These are phyloP conservation scores for Debaryomyces nepalensis DNA, from an alignment of 1,139 yeast species.

Conservation along the genomic window DNA sequence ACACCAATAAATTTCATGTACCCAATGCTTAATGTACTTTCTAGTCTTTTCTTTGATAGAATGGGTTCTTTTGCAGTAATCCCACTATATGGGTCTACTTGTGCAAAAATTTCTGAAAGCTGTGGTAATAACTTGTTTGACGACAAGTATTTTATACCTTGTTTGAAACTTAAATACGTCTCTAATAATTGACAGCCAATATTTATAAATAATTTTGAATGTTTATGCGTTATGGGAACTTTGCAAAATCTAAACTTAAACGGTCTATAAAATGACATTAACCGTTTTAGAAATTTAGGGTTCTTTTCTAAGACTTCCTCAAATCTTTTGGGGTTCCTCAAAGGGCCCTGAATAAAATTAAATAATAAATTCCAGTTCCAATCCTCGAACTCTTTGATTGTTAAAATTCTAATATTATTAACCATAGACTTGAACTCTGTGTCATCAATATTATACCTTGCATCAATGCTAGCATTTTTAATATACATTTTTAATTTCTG, in stretches of 20 bases:
- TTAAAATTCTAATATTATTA: constrained; percentile 68
- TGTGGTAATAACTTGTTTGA: constrained; percentile 84
- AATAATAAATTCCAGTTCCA: constrained; percentile 88
- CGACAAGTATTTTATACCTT: constrained; percentile 69
- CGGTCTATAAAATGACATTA: constrained; percentile 88
- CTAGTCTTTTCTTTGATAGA: constrained; percentile 62
- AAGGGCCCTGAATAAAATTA: constrained; percentile 78
- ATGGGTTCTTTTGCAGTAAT: constrained; percentile 75
- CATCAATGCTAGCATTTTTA: constrained; percentile 46
- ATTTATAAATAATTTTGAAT: constrained; percentile 59
- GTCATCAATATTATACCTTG: constrained; percentile 68
- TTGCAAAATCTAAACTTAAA: constrained; percentile 84
- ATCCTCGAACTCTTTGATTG: constrained; percentile 75
- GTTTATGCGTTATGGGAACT: constrained; percentile 35
- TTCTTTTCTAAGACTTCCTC: constrained; percentile 77
- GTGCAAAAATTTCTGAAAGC: constrained; percentile 85
- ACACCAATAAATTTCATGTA: constrained; percentile 81
- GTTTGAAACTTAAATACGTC: constrained; percentile 61
- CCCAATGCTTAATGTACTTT: constrained; percentile 71
- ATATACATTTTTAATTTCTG: constrained; percentile 35
- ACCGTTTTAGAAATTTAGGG: constrained; percentile 81
- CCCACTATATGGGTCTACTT: constrained; percentile 81
- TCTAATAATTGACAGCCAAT: constrained; percentile 77
- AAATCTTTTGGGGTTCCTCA: constrained; percentile 68
- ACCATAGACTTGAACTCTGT: constrained; percentile 68